Percentiles rank a stretch among this genome's conserved stretches.
Conservation (phyloP, 78 protist genomes). For the Dictyostelium purpureum region DNA sequence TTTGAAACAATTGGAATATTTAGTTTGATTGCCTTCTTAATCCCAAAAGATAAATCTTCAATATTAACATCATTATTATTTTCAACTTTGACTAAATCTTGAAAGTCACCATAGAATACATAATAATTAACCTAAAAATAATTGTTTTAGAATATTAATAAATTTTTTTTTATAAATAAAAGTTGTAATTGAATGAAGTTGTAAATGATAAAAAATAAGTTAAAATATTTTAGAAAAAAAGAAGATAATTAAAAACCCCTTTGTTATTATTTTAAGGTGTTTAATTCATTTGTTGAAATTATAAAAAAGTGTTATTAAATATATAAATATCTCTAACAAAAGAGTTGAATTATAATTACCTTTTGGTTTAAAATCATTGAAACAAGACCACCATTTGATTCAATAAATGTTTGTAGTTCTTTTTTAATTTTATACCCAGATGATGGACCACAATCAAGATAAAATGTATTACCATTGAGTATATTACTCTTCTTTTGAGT, state of each 20-base stretch:
- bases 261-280: background rate
- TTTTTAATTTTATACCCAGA: slow-evolving; percentile 28
- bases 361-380: slow-evolving; percentile 55
- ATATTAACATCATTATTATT: background rate
- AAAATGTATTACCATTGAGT: background rate
- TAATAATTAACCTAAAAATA: slow-evolving; percentile 28
- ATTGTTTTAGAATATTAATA: no score
- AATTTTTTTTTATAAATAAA: no score
- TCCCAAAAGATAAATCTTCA: slow-evolving; percentile 48
- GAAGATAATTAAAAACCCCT: no score
- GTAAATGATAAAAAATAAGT: no score
- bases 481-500: no score
- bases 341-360: background rate
- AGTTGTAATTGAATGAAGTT: no score
- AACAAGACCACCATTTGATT: slow-evolving; percentile 18
- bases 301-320: background rate
- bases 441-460: slow-evolving; percentile 18
- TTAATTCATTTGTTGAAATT: background rate
- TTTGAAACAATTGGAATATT: slow-evolving; percentile 51
- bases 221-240: no score
- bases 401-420: slow-evolving; percentile 4
- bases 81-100: slow-evolving; percentile 11
- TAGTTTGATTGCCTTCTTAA: slow-evolving; percentile 49
- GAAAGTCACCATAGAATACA: slow-evolving; percentile 51
- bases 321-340: no score